Evolutionary conservation across 306 rosid genomes (phyloP), one percentile per base, ranked within the genome.

Genomic region (Quercus robur): DNA sequence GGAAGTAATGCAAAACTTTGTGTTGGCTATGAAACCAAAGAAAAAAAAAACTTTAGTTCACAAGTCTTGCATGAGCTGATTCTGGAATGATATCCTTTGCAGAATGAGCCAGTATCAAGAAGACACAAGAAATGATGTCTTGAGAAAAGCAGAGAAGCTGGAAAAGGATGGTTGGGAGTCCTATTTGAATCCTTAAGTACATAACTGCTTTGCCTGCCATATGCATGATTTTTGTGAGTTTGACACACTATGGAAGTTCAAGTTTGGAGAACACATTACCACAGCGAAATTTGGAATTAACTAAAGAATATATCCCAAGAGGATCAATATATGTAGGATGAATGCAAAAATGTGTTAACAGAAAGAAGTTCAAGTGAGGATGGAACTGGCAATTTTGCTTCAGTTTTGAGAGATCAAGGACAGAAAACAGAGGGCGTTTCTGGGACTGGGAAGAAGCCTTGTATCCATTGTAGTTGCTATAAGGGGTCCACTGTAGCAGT

Each of bases 91-190:
- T 52, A 63, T 71, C 3, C 11, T 72, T 18, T 81, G 87, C 95
- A 91, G 99, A 89, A 87, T 90, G 92, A 85, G 76, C 33, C 93
- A 91, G 74, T 95, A 86, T 84, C 94, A 82, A 80, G 94, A 91
- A 81, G 96, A 95, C 81, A 88, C 83, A 44, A 81, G 71, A 64
- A 88, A 85, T 51, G 84, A 28, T 31, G 98, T 95, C 25, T 84
- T 91, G 88, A 73, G 6, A 17, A 93, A 93, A 89, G 97, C 86
- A 35, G 94, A 90, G 76, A 93, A 82, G 78, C 81, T 91, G 51
- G 87, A 84, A 80, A 82, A 78, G 6, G 85, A 84, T 63, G 99
- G 97, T 62, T 94, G 95, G 97, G 75, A 90, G 78, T 85, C 88
- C 38, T 93, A 88, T 77, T 76, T 77, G 67, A 78, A 75, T 51